phyloP scores from a whole-genome alignment of 2,329 filamentous ascomycete species.

The Cytospora paraplurivora region DNA sequence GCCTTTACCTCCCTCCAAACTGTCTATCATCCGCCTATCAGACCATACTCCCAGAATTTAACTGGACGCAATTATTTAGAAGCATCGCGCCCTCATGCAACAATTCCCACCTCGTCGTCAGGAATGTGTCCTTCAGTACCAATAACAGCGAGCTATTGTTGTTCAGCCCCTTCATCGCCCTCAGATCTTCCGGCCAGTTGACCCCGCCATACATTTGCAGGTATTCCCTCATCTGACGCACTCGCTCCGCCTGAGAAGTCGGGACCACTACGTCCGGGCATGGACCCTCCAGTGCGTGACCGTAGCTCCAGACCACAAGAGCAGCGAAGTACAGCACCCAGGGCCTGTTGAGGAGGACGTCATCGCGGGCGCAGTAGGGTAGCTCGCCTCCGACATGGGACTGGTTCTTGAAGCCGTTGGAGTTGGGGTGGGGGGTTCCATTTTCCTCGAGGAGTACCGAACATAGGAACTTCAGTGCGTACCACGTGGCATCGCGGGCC shows the following conservation, averaged over 20 bases:
- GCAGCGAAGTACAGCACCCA: constrained; percentile 96
- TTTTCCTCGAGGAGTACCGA: constrained; percentile 71
- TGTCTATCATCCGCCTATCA: constrained; percentile 35
- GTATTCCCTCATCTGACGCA: constrained; percentile 78
- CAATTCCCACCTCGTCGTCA: constrained; percentile 85
- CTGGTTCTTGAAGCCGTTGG: constrained; percentile 39
- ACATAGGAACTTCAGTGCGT: constrained; percentile 84
- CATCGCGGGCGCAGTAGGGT: constrained; percentile 80
- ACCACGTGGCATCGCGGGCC: constrained; percentile 88
- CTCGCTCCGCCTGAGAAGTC: constrained; percentile 63
- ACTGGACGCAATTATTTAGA: constrained; percentile 76
- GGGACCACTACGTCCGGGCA: constrained; percentile 57
- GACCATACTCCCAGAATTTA: constrained; percentile 43
- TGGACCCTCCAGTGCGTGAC: constrained; percentile 84
- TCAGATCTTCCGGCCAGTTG: constrained; percentile 74
- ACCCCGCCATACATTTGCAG: constrained; percentile 73
- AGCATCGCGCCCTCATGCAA: constrained; percentile 83
- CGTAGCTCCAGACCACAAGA: constrained; percentile 93
- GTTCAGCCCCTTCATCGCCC: constrained; percentile 74
- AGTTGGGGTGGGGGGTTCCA: constrained; percentile 39
- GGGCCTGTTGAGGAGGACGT: constrained; percentile 85
- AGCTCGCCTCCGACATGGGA: constrained; percentile 36
- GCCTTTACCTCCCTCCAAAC: neutral
- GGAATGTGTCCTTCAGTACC: constrained; percentile 79
- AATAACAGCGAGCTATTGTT: constrained; percentile 79